These are phyloP conservation scores for Gigaspora rosea DNA, from an alignment of 192 early-diverging fungal species.

Conservation along the genomic window DNA sequence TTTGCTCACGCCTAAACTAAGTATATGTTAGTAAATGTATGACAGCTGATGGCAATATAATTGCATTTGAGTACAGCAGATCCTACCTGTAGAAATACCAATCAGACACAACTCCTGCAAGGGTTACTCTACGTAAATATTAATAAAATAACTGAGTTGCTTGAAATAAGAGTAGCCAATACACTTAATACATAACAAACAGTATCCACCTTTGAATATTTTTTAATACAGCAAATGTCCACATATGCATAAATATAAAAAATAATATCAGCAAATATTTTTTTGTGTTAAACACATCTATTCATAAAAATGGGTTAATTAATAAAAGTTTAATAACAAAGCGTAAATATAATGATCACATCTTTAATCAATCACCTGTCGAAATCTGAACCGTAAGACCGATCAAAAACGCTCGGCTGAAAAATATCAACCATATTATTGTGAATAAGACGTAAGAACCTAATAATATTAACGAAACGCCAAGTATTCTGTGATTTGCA, in stretches of 20 bases:
- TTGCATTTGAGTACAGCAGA: neutral
- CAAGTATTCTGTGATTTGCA: slow-evolving; percentile 69
- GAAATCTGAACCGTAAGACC: slow-evolving; percentile 38
- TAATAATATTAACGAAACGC: slow-evolving; percentile 61
- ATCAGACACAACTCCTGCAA: slow-evolving; percentile 72
- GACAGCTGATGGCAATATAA: neutral
- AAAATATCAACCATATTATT: slow-evolving; percentile 65
- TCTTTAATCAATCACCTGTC: slow-evolving; percentile 1
- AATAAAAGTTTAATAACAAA: no score
- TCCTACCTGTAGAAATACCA: slow-evolving; percentile 76
- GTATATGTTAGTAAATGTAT: neutral
- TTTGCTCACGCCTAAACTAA: slow-evolving; percentile 38
- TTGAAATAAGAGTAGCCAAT: no score
- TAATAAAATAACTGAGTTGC: no score
- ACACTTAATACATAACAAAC: no score
- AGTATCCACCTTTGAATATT: slow-evolving; percentile 52
- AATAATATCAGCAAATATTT: slow-evolving; percentile 48
- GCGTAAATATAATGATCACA: no score
- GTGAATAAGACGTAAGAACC: slow-evolving; percentile 62
- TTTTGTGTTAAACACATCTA: slow-evolving; percentile 46
- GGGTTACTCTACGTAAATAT: slow-evolving; percentile 46
- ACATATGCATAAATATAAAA: slow-evolving; percentile 73
- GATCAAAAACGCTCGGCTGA: slow-evolving; percentile 65
- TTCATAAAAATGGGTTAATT: neutral
- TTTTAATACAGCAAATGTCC: slow-evolving; percentile 70